phyloP scores from a whole-genome alignment of 2,329 filamentous ascomycete genomes.

The Aureobasidium lini region DNA sequence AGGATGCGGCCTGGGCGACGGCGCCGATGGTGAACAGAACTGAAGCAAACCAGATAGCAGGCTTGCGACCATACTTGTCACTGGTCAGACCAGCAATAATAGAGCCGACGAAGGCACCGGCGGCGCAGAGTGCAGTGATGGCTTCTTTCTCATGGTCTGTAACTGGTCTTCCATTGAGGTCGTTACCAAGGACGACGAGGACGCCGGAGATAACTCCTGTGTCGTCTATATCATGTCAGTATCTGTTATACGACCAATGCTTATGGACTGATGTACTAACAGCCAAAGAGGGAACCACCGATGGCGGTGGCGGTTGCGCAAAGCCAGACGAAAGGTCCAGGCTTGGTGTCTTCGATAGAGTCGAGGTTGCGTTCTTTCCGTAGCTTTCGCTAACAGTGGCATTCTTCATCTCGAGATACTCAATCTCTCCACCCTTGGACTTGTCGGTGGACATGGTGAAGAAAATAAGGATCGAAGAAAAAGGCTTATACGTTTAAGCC shows the following conservation, averaged over 20 bases:
- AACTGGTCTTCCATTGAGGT: constrained; percentile 4
- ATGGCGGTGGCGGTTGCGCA: constrained; percentile 20
- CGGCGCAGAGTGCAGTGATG: constrained; percentile 15
- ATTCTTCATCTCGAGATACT: constrained; percentile 11
- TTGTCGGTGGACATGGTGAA: background rate
- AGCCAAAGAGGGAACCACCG: constrained; percentile 19
- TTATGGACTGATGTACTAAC: background rate
- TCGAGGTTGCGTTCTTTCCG: constrained; percentile 13
- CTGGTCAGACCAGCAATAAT: constrained; percentile 11
- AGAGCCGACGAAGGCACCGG: constrained; percentile 15
- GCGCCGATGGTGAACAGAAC: constrained; percentile 62
- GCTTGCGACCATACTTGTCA: constrained; percentile 45
- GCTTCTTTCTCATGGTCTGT: constrained; percentile 14
- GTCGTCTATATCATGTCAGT: constrained; percentile 5
- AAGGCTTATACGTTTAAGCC: background rate
- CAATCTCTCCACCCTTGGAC: background rate
- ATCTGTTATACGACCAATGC: background rate
- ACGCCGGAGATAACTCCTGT: constrained; percentile 18
- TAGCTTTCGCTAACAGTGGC: constrained; percentile 5
- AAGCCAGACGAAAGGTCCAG: constrained; percentile 21
- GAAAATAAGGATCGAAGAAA: background rate
- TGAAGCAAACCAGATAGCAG: constrained; percentile 55
- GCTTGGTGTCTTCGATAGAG: constrained; percentile 20
- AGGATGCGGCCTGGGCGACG: constrained; percentile 52
- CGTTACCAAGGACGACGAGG: constrained; percentile 13